These are phyloP conservation scores for Panaeolus cyanescens DNA, from an alignment of 768 basidiomycete genomes.

Conservation along the genomic window DNA sequence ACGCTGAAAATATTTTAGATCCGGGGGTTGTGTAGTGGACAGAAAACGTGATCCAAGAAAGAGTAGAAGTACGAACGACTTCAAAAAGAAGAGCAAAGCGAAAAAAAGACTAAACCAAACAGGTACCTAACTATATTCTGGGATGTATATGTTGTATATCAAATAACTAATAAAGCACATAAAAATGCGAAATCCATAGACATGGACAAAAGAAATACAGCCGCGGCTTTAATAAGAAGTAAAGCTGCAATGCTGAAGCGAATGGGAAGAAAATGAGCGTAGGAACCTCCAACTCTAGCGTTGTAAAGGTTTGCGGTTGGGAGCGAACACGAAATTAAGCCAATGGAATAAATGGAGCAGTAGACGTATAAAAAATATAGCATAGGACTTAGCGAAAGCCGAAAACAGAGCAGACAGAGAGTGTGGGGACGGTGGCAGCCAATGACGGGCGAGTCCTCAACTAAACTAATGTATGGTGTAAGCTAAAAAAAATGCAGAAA, in stretches of 20 bases:
- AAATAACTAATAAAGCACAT: not conserved
- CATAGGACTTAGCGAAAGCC: slow-evolving; percentile 2
- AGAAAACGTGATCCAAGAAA: not conserved
- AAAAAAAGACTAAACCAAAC: not conserved
- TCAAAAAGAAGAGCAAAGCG: not conserved
- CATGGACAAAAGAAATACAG: not conserved
- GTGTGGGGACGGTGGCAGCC: not conserved
- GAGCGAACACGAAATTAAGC: not conserved
- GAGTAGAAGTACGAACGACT: not conserved
- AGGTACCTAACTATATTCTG: not conserved
- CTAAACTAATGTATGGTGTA: not conserved
- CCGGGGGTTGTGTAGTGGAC: not conserved
- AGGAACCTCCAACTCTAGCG: not conserved
- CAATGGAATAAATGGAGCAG: not conserved
- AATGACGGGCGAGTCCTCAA: not conserved
- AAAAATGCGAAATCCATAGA: not conserved
- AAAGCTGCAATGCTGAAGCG: not conserved
- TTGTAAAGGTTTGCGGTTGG: not conserved
- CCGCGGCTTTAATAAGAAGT: not conserved
- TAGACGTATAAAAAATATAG: slow-evolving; percentile 3
- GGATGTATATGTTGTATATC: not conserved
- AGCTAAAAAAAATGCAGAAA: not conserved
- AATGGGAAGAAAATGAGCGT: not conserved
- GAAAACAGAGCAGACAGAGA: slow-evolving; percentile 1
- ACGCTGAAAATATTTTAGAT: slow-evolving; percentile 1